Evolutionary conservation across 1,284 basidiomycete species (phyloP).

Genomic region (Sporisorium sorghi): DNA sequence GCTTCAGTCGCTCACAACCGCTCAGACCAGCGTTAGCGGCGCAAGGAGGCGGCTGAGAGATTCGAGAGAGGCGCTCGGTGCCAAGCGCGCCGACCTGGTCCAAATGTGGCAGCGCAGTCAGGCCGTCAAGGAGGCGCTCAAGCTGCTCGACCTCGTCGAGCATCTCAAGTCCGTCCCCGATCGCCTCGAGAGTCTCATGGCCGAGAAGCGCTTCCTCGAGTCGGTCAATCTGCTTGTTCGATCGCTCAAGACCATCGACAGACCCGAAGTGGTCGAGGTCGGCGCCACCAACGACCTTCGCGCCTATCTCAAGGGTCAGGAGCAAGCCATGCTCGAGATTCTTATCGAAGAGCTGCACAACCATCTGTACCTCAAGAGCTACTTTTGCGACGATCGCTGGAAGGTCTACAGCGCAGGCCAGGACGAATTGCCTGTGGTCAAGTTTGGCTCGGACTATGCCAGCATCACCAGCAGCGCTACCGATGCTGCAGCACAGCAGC

Average conservation of each 20-base stretch:
- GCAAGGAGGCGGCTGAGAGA: constrained; percentile 58
- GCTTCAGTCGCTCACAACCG: constrained; percentile 48
- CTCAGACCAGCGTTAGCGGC: constrained; percentile 58
- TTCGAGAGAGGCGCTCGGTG: constrained; percentile 65
- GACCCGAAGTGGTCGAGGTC: constrained; percentile 90
- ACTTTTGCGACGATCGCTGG: constrained; percentile 96
- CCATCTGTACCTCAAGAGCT: constrained; percentile 96
- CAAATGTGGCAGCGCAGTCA: constrained; percentile 68
- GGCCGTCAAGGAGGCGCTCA: constrained; percentile 64
- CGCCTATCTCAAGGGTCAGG: constrained; percentile 86
- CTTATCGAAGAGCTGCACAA: constrained; percentile 94
- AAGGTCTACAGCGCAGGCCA: constrained; percentile 84
- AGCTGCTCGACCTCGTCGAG: constrained; percentile 64
- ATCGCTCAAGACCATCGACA: constrained; percentile 90
- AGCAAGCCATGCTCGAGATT: constrained; percentile 77
- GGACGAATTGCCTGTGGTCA: constrained; percentile 70
- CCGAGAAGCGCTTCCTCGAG: constrained; percentile 91
- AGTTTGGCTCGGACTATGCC: constrained; percentile 55
- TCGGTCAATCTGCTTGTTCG: constrained; percentile 88
- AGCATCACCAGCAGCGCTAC: background rate
- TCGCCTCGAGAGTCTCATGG: constrained; percentile 89
- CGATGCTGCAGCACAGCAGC: background rate
- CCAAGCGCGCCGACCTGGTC: constrained; percentile 66
- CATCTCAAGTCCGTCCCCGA: constrained; percentile 91
- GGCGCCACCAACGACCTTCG: constrained; percentile 91